Base-by-base conservation (phyloP, 192 early-diverging fungal species). In the Physocladia obscura region DNA sequence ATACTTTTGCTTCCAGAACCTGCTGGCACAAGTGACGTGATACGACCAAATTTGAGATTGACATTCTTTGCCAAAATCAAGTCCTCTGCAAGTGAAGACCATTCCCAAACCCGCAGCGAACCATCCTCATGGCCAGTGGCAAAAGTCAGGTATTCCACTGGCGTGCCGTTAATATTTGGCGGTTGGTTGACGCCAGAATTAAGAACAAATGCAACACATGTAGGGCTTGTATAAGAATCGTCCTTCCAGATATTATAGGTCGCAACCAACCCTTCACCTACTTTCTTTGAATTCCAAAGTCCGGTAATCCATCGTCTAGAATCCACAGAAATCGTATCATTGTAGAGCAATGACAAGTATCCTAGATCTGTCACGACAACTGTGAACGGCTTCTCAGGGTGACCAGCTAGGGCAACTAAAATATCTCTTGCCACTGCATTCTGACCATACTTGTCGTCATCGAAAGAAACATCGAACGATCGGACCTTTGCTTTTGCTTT, bases 121-220 rank as follows among this genome's bases (percentile, higher is more conserved):
- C 71, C 71, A 34, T 73, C 71, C 40, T 73, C 71, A 27, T 73
- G 71, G 1, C 71, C 71, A 21, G 71, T 73, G 22, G 52, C 54
- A 67, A 73, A 67, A 1, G 22, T 56, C 44, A 73, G 22, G 24
- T 32, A 17, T 19, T 73, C 71, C 15, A 36, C 60, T 27, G 59
- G 60, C 6, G 49, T 35, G 30, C 35, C 70, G 26, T 73, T 67
- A 35, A 40, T 5, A 34, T 34, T 30, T 36, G 22, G 26, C 5
- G 48, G 22, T 0, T 47, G 36, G 21, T 47, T 26, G 4, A 8
- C n/a, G 17, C 62, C 49, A 5, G 49, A 26, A 21, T 13, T 48
- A 19, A 32, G 0, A 4, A 73, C 35, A 48, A 73, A 73, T 6
- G 55, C 35, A 17, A 73, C 55, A 31, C 39, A 57, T 15, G 71